A percentile compares a stretch with the other conserved stretches of the same genome.
These are phyloP conservation scores for Termitomyces sp. DNA, from an alignment of 768 basidiomycete species.

Conservation along the genomic window DNA sequence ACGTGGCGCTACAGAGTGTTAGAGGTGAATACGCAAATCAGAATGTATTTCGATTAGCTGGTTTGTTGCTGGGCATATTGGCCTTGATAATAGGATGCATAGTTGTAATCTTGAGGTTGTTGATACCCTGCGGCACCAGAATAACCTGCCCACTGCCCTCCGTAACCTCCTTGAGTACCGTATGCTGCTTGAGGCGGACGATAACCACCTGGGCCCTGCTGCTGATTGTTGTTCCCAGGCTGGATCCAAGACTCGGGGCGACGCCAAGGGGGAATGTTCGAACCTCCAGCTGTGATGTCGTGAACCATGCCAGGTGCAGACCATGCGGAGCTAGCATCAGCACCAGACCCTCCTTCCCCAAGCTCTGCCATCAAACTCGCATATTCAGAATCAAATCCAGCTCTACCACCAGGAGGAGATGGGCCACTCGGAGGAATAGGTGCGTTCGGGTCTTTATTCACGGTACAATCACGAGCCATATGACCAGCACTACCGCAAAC, in stretches of 20 bases:
- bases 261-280: conserved; percentile 87
- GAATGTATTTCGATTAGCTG: conserved; percentile 25
- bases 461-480: conserved; percentile 97
- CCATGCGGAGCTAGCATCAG: conserved; percentile 53
- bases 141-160: conserved; percentile 45
- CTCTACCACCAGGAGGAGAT: conserved; percentile 52
- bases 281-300: conserved; percentile 68
- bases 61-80: conserved; percentile 79
- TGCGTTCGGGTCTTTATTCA: conserved; percentile 85
- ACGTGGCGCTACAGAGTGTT: conserved; percentile 37
- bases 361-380: conserved; percentile 97
- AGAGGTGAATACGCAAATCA: conserved; percentile 29
- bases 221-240: conserved; percentile 36
- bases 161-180: conserved; percentile 39
- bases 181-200: conserved; percentile 65
- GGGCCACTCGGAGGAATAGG: conserved; percentile 35
- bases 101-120: conserved; percentile 72
- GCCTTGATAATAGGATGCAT: conserved; percentile 84
- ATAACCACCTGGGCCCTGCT: conserved; percentile 51
- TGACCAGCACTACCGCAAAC: conserved; percentile 97
- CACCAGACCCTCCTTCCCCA: conserved; percentile 65
- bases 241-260: conserved; percentile 85
- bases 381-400: conserved; percentile 96
- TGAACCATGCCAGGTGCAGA: conserved; percentile 46
- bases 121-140: conserved; percentile 38